A percentile compares a stretch with the other conserved stretches of the same genome.
Conservation (phyloP, 768 basidiomycete genomes). For the Tylopilus sp. region DNA sequence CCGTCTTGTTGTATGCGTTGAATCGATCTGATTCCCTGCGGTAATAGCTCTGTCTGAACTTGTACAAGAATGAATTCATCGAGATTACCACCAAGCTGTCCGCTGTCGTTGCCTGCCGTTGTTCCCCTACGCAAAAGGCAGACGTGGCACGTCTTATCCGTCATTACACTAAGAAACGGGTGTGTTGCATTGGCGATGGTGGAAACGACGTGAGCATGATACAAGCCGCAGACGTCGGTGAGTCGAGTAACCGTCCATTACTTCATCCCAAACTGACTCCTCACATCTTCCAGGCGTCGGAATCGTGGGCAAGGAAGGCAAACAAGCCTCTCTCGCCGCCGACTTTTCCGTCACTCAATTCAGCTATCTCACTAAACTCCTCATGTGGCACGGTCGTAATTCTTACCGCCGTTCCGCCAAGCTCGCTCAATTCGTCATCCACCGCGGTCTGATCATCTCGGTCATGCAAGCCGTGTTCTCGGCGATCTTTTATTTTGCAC, state of each 20-base stretch:
- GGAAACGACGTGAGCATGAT: constrained; percentile 99
- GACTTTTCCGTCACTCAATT: constrained; percentile 99
- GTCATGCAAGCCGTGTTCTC: constrained; percentile 98
- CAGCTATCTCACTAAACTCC: constrained; percentile 90
- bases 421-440: constrained; percentile 97
- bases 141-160: constrained; percentile 95
- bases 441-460: constrained; percentile 94
- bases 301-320: constrained; percentile 98
- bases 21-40: background rate
- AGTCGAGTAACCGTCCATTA: constrained; percentile 31
- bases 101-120: constrained; percentile 95
- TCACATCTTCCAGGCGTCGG: constrained; percentile 64
- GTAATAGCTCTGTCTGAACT: constrained; percentile 77
- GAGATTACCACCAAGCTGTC: constrained; percentile 95
- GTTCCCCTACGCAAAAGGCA: constrained; percentile 98
- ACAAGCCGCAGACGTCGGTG: constrained; percentile 96
- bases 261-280: background rate
- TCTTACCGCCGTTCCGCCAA: constrained; percentile 98
- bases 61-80: constrained; percentile 93
- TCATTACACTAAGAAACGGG: constrained; percentile 85
- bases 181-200: constrained; percentile 98
- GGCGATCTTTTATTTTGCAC: constrained; percentile 89
- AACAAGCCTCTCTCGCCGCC: constrained; percentile 97
- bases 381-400: constrained; percentile 98
- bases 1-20: background rate